Percentiles rank a stretch among this genome's conserved stretches.
Conservation (phyloP, 495 filamentous ascomycete genomes). For the Neurospora sp. region DNA sequence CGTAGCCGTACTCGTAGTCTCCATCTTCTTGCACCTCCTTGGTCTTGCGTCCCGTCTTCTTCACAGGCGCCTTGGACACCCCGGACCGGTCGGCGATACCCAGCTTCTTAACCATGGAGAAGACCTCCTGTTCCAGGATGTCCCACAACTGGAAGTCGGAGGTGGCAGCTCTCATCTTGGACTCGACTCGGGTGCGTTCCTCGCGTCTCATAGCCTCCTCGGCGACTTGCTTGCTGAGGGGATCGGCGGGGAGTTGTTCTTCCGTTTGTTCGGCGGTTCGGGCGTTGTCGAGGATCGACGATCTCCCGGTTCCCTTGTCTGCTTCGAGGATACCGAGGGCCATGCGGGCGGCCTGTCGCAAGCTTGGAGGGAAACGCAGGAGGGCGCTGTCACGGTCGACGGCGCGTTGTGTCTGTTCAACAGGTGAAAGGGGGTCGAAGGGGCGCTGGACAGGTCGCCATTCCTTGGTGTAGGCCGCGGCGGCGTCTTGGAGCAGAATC, state of each 20-base stretch:
- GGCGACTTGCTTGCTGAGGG: slow-evolving; percentile 11
- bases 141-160: slow-evolving; percentile 65
- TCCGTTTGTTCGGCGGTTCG: background rate
- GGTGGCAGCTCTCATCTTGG: slow-evolving; percentile 35
- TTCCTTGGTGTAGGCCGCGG: slow-evolving; percentile 4
- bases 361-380: slow-evolving; percentile 27
- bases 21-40: slow-evolving; percentile 4
- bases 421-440: slow-evolving; percentile 6
- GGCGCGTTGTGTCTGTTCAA: slow-evolving; percentile 7
- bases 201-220: slow-evolving; percentile 26
- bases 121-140: slow-evolving; percentile 58
- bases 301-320: background rate
- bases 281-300: background rate
- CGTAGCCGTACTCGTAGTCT: background rate
- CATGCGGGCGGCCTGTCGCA: slow-evolving; percentile 28
- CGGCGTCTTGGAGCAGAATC: slow-evolving; percentile 27
- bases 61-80: background rate
- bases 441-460: slow-evolving; percentile 5
- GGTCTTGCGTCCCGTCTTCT: background rate
- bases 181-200: slow-evolving; percentile 36
- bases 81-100: slow-evolving; percentile 14
- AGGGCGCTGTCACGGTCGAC: slow-evolving; percentile 25
- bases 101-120: slow-evolving; percentile 43
- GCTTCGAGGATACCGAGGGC: slow-evolving; percentile 22
- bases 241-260: background rate